phyloP scores from a whole-genome alignment of 257 asterid genomes.

The Capsicum rhomboideum region DNA sequence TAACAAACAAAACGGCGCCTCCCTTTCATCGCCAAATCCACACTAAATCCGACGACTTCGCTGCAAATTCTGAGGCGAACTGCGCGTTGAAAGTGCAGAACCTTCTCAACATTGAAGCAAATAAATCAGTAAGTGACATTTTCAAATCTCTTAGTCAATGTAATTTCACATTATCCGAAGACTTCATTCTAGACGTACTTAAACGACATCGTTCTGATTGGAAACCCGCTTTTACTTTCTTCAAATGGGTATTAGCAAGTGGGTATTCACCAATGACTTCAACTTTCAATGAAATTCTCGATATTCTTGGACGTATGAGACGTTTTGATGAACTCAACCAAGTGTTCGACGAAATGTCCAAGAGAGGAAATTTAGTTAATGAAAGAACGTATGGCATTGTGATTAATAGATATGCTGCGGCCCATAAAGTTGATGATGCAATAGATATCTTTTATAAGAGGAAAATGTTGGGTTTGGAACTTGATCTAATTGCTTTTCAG shows the following conservation, averaged over 20 bases:
- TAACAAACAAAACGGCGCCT: neutral
- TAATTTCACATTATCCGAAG: slow-evolving; percentile 31
- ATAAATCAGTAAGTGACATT: slow-evolving; percentile 22
- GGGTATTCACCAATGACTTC: slow-evolving; percentile 20
- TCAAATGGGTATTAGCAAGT: slow-evolving; percentile 36
- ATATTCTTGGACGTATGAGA: slow-evolving; percentile 52
- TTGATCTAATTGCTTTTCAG: slow-evolving; percentile 57
- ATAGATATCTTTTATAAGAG: slow-evolving; percentile 38
- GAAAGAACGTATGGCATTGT: slow-evolving; percentile 44
- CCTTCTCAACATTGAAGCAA: slow-evolving; percentile 36
- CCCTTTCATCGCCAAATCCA: neutral
- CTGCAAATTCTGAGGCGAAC: no score
- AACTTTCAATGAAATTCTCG: slow-evolving; percentile 50
- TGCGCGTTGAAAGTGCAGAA: slow-evolving; percentile 40
- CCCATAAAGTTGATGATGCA: slow-evolving; percentile 64
- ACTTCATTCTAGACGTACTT: slow-evolving; percentile 54
- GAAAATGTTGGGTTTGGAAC: slow-evolving; percentile 37
- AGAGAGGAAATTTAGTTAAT: slow-evolving; percentile 24
- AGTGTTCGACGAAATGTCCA: slow-evolving; percentile 79
- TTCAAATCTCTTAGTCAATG: slow-evolving; percentile 33
- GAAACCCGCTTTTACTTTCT: slow-evolving; percentile 63
- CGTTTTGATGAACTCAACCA: slow-evolving; percentile 39
- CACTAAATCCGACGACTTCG: neutral
- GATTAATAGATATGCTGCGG: slow-evolving; percentile 47
- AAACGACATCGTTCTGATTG: slow-evolving; percentile 69